A percentile compares a stretch with the other conserved stretches of the same genome.
Conservation (phyloP, 371 early-diverging fungal species). For the Dichotomocladium elegans region DNA sequence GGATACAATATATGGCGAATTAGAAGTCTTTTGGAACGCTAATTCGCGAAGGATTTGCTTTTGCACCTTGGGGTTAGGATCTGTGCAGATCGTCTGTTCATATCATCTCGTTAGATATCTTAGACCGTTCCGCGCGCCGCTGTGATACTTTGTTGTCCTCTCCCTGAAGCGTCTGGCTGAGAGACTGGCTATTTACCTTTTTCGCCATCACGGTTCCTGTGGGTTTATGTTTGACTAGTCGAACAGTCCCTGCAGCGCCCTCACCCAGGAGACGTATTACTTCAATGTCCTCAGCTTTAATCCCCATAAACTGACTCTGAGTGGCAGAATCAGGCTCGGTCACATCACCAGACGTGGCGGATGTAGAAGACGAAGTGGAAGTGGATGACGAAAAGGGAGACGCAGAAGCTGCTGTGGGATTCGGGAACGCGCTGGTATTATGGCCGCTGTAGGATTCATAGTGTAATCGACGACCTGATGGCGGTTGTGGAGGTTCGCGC, state of each 20-base stretch:
- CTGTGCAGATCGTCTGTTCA: constrained; percentile 58
- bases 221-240: constrained; percentile 78
- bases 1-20: constrained; percentile 89
- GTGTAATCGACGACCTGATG: constrained; percentile 4
- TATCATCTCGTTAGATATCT: no score
- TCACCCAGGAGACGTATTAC: constrained; percentile 77
- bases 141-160: not conserved
- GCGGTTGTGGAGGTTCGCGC: constrained; percentile 36
- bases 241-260: constrained; percentile 93
- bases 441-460: not conserved
- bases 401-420: not conserved
- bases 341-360: not conserved
- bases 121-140: no score
- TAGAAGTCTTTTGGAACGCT: constrained; percentile 81
- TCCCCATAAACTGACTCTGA: constrained; percentile 34
- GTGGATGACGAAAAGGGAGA: constrained; percentile 3
- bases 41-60: constrained; percentile 90
- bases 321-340: not conserved
- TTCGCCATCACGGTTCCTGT: constrained; percentile 88
- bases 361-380: constrained; percentile 5
- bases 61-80: constrained; percentile 69
- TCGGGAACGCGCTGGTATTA: not conserved
- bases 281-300: constrained; percentile 58
- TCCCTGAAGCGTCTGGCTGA: not conserved
- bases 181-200: constrained; percentile 58